Base-by-base conservation (phyloP, 129 eudicot species). In the Chrysanthemum makinoi region DNA sequence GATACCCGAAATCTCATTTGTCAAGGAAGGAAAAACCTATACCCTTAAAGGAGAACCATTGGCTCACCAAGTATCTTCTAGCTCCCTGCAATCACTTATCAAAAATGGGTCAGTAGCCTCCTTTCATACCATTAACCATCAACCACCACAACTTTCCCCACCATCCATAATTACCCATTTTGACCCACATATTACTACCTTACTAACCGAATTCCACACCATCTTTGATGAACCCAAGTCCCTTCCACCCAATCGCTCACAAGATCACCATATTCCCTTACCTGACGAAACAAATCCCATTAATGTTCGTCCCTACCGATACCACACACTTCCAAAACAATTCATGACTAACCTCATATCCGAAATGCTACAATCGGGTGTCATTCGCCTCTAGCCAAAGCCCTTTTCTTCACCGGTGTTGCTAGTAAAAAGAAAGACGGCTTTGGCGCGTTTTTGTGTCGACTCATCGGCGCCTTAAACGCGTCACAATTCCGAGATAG, bases 311-410 rank as follows among this genome's bases (percentile, higher is more conserved):
- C 58, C 58, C 15, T 53, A 53, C n/a, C n/a, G 20, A 9, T 53
- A 53, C 58, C 58, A n/a, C 58, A 13, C 58, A 53, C 17, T 53
- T 53, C 17, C 58, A 53, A 53, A 53, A 53, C n/a, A n/a, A 53
- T 15, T 53, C 14, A 53, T 53, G 58, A 53, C 58, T 4, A 14
- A 53, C 17, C 17, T 53, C 6, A 53, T 53, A 53, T 3, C n/a
- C 18, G 14, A 9, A 6, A 11, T 11, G n/a, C 14, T 3, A 15
- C 15, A n/a, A 14, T n/a, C 15, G 15, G 58, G 58, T 53, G 58
- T 13, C 58, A 53, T 53, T 2, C 58, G 17, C 6, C 58, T n/a
- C n/a, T 2, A 13, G n/a, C 58, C 18, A 55, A 26, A 26, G 30
- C 30, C 30, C 30, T 26, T 26, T 26, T 26, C 30, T 26, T 26